A percentile compares a stretch with the other conserved stretches of the same genome.
Evolutionary conservation across 169 alveolate species (phyloP).

Genomic region (Plasmodium inui): DNA sequence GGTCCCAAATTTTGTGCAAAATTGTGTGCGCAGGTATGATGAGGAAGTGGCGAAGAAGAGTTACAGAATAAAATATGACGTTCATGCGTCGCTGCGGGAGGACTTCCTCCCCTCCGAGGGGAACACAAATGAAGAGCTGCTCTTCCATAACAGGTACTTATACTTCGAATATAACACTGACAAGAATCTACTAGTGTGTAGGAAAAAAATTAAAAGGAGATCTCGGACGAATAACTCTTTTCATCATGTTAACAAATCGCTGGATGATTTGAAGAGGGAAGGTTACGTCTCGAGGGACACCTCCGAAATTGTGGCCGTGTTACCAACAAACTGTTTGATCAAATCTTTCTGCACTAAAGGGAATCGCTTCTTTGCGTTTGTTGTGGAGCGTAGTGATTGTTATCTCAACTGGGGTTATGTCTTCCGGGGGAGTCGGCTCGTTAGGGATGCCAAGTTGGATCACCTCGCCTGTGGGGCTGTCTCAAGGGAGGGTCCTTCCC

Average conservation of each 20-base stretch:
- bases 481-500: background rate
- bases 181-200: constrained; percentile 30
- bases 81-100: constrained; percentile 15
- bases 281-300: constrained; percentile 4
- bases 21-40: constrained; percentile 15
- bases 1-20: background rate
- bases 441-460: constrained; percentile 4
- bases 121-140: constrained; percentile 14
- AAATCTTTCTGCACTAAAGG: constrained; percentile 11
- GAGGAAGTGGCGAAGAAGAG: constrained; percentile 8
- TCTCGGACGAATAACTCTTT: background rate
- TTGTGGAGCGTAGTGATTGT: constrained; percentile 19
- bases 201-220: constrained; percentile 41
- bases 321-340: constrained; percentile 9
- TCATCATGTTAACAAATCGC: constrained; percentile 11
- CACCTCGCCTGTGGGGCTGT: background rate
- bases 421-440: constrained; percentile 2
- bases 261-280: constrained; percentile 26
- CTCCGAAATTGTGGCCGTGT: constrained; percentile 28
- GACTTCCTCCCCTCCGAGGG: constrained; percentile 9
- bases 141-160: constrained; percentile 19
- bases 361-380: constrained; percentile 35
- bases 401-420: constrained; percentile 20
- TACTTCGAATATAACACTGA: constrained; percentile 32
- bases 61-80: constrained; percentile 25